phyloP scores from a whole-genome alignment of 177 flowering plant genomes.

The Vitis hybrid region DNA sequence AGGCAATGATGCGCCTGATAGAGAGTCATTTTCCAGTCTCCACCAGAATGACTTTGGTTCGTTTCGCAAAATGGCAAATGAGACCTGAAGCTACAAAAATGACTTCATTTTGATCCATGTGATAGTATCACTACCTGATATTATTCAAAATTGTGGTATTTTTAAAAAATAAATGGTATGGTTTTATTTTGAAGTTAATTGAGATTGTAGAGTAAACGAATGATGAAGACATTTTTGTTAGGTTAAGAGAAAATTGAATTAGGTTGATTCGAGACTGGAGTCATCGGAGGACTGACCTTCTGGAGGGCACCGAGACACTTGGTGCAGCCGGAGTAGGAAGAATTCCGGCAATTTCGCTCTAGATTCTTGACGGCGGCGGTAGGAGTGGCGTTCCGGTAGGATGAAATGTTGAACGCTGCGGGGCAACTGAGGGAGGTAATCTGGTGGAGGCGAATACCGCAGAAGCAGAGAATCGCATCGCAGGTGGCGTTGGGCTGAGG shows the following conservation, averaged over 20 bases:
- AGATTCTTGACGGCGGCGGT: conserved; percentile 72
- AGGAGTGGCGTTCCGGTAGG: conserved; percentile 62
- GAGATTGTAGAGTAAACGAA: no score
- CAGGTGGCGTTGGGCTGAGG: conserved; percentile 88
- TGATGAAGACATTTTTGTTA: background rate
- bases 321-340: conserved; percentile 90
- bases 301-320: conserved; percentile 86
- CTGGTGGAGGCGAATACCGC: conserved; percentile 94
- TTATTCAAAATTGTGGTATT: background rate
- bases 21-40: conserved; percentile 1
- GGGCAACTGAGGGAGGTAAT: conserved; percentile 85
- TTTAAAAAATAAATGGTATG: no score
- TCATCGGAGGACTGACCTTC: conserved; percentile 48
- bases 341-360: conserved; percentile 78
- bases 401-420: conserved; percentile 79
- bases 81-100: background rate
- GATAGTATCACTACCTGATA: background rate
- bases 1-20: background rate
- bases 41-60: conserved; percentile 1
- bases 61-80: background rate
- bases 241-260: background rate
- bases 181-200: no score
- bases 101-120: background rate
- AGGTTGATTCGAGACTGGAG: no score
- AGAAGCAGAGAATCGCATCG: conserved; percentile 89